Conservation (phyloP, 495 filamentous ascomycete species). For the Penicillium antarcticum region DNA sequence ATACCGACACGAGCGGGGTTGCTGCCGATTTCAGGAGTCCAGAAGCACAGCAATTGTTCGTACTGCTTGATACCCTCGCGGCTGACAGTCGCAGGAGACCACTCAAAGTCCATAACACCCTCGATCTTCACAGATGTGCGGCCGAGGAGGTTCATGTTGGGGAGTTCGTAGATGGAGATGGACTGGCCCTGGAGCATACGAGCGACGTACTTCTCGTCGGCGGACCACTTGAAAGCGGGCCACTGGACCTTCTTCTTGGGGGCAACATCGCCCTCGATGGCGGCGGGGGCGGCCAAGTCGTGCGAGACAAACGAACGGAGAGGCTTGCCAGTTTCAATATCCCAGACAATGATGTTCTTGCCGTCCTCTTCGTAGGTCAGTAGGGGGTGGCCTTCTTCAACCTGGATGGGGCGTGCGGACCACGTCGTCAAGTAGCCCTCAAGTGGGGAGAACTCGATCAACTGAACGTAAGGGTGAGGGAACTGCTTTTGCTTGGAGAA, state of each 20-base stretch:
- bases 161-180: slow-evolving; percentile 92
- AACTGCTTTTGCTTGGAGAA: slow-evolving; percentile 92
- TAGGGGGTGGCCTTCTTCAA: slow-evolving; percentile 76
- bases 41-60: slow-evolving; percentile 96
- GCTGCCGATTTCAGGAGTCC: slow-evolving; percentile 97
- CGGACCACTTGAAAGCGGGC: slow-evolving; percentile 99
- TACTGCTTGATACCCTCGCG: slow-evolving; percentile 81
- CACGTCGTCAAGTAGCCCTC: slow-evolving; percentile 95
- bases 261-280: slow-evolving; percentile 59
- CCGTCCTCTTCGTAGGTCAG: slow-evolving; percentile 90
- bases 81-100: slow-evolving; percentile 78
- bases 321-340: slow-evolving; percentile 84
- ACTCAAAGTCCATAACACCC: slow-evolving; percentile 95
- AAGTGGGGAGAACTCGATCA: slow-evolving; percentile 90
- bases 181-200: slow-evolving; percentile 82
- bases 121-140: slow-evolving; percentile 92
- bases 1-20: slow-evolving; percentile 96
- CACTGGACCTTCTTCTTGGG: slow-evolving; percentile 91
- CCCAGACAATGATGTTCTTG: slow-evolving; percentile 99
- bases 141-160: slow-evolving; percentile 85
- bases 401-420: slow-evolving; percentile 87
- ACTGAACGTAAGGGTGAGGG: slow-evolving; percentile 89
- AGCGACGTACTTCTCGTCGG: slow-evolving; percentile 95
- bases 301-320: slow-evolving; percentile 89
- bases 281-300: slow-evolving; percentile 61